A percentile compares a stretch with the other conserved stretches of the same genome.
phyloP scores from a whole-genome alignment of 1,139 yeast species.

The Yamadazyma atlantica region DNA sequence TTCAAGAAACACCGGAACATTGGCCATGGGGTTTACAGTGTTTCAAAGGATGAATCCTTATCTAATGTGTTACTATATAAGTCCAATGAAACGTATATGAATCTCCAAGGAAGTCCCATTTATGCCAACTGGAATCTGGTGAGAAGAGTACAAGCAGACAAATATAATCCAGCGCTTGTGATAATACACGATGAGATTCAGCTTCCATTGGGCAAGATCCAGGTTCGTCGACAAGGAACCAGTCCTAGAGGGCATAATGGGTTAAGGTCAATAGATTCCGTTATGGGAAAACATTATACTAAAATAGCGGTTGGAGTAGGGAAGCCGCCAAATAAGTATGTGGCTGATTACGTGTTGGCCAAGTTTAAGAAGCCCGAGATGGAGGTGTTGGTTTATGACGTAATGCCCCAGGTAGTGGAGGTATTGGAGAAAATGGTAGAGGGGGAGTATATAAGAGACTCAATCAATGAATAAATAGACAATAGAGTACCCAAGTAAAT shows the following conservation, averaged over 20 bases:
- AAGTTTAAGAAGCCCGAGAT: conserved; percentile 41
- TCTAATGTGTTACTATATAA: conserved; percentile 32
- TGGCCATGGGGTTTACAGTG: conserved; percentile 19
- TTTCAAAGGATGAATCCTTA: conserved; percentile 18
- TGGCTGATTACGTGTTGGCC: conserved; percentile 62
- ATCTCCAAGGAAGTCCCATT: conserved; percentile 59
- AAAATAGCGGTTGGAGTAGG: conserved; percentile 76
- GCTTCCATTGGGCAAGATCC: conserved; percentile 60
- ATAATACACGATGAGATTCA: conserved; percentile 78
- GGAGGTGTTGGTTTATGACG: conserved; percentile 29
- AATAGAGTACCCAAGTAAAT: no score
- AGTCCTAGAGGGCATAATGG: conserved; percentile 84
- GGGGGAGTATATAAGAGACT: conserved; percentile 18
- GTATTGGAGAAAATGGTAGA: conserved; percentile 35
- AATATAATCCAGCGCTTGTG: conserved; percentile 39
- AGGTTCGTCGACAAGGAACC: conserved; percentile 54
- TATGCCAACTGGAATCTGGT: conserved; percentile 46
- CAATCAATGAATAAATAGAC: no score
- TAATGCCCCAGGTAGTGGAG: conserved; percentile 37
- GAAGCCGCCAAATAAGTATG: conserved; percentile 50
- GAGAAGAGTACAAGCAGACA: conserved; percentile 15
- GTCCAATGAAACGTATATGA: conserved; percentile 61
- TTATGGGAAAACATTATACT: conserved; percentile 45
- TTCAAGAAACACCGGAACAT: conserved; percentile 23
- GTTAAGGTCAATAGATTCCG: conserved; percentile 51